Percentiles rank a stretch among this genome's conserved stretches.
Conservation (phyloP, 352 stramenopile genomes). For the Phytopythium oedochilum region DNA sequence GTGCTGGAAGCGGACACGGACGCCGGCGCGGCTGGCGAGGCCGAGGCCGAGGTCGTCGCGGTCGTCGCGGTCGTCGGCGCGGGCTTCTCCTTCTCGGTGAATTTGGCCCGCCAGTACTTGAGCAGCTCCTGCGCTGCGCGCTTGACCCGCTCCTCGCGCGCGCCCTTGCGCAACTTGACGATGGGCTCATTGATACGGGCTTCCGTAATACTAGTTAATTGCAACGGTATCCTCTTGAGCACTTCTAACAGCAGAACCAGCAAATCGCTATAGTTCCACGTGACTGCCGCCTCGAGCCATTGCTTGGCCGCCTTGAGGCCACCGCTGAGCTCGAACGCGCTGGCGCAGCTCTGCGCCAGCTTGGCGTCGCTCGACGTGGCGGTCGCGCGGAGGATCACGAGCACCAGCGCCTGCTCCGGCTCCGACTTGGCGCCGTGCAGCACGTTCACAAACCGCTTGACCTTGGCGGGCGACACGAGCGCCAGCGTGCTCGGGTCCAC, state of each 20-base stretch:
- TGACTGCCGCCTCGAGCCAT: conserved; percentile 74
- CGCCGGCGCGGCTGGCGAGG: conserved; percentile 6
- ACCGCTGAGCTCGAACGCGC: conserved; percentile 64
- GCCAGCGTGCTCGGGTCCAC: conserved; percentile 48
- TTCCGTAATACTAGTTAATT: conserved; percentile 86
- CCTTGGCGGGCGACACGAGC: conserved; percentile 38
- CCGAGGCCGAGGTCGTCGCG: conserved; percentile 9
- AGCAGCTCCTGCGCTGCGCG: conserved; percentile 77
- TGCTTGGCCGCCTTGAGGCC: conserved; percentile 69
- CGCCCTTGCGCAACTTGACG: conserved; percentile 79
- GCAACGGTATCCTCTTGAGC: conserved; percentile 72
- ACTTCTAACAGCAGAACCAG: conserved; percentile 79
- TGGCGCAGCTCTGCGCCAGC: conserved; percentile 49
- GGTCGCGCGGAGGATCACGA: conserved; percentile 68
- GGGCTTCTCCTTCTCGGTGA: conserved; percentile 80
- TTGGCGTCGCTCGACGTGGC: conserved; percentile 49
- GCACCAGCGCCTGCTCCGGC: conserved; percentile 59
- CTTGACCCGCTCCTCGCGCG: conserved; percentile 73
- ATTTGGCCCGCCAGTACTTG: conserved; percentile 80
- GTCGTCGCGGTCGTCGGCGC: conserved; percentile 15
- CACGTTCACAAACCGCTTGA: conserved; percentile 57
- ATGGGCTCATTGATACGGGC: conserved; percentile 87
- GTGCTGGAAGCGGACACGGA: not conserved
- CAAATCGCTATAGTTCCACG: conserved; percentile 78
- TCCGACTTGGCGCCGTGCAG: conserved; percentile 60